Evolutionary conservation across 768 basidiomycete species (phyloP).

Genomic region (Russula virescens): DNA sequence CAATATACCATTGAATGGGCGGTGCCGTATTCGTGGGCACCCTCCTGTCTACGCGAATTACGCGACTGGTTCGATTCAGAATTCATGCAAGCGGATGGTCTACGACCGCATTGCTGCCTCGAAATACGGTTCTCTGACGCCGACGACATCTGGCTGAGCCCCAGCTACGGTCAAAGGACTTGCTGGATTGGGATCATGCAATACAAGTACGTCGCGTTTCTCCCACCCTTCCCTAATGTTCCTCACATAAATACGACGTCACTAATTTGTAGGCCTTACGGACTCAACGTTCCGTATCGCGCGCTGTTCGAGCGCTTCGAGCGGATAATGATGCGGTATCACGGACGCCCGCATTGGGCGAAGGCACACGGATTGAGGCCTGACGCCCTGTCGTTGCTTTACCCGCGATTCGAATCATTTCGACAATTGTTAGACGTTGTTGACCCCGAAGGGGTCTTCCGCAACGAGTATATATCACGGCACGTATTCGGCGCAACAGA

Average conservation of each 20-base stretch:
- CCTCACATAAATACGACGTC: neutral
- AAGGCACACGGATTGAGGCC: constrained; percentile 79
- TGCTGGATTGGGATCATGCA: constrained; percentile 98
- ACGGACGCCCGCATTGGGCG: constrained; percentile 94
- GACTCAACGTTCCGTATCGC: constrained; percentile 75
- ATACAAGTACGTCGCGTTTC: constrained; percentile 66
- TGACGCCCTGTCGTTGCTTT: constrained; percentile 54
- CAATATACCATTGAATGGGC: constrained; percentile 98
- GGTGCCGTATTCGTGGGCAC: constrained; percentile 65
- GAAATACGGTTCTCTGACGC: constrained; percentile 84
- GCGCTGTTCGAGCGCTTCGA: constrained; percentile 74
- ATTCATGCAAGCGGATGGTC: constrained; percentile 57
- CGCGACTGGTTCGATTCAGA: constrained; percentile 67
- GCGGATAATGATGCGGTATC: constrained; percentile 55
- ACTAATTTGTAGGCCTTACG: constrained; percentile 64
- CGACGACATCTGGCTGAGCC: constrained; percentile 95
- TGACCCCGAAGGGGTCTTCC: constrained; percentile 74
- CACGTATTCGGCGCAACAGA: constrained; percentile 68
- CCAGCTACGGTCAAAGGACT: constrained; percentile 69
- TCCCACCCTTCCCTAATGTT: too few relatives aligned
- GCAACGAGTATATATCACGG: constrained; percentile 84
- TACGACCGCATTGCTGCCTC: constrained; percentile 87
- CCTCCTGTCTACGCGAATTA: constrained; percentile 64
- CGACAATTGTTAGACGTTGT: constrained; percentile 54
- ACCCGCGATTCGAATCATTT: constrained; percentile 82